phyloP scores from a whole-genome alignment of 2,329 filamentous ascomycete genomes.

The Cytospora piceicola region DNA sequence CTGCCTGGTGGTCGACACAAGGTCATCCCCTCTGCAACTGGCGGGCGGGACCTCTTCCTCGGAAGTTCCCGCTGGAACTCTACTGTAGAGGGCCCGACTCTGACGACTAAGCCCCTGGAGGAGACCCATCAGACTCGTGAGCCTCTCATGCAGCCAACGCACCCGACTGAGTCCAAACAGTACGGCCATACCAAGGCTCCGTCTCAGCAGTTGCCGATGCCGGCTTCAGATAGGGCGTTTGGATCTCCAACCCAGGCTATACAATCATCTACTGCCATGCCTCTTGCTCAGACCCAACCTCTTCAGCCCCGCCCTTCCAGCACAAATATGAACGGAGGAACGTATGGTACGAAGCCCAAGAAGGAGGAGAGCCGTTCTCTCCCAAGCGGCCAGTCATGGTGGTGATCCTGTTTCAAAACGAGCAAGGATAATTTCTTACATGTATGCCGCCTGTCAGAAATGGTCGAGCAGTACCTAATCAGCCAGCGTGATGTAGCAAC shows the following conservation, averaged over 20 bases:
- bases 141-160: not conserved
- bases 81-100: not conserved
- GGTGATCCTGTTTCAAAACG: not conserved
- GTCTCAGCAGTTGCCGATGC: not conserved
- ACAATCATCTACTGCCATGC: too few relatives aligned
- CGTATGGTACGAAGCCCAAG: not conserved
- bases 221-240: too few relatives aligned
- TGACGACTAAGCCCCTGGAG: not conserved
- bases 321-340: not conserved
- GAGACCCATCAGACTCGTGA: not conserved
- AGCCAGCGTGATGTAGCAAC: too few relatives aligned
- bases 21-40: not conserved
- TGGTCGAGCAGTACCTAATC: too few relatives aligned
- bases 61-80: not conserved
- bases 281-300: not conserved
- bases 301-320: not conserved
- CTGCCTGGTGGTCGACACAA: not conserved
- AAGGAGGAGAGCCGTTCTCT: not conserved
- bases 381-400: constrained; percentile 17
- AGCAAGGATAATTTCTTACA: not conserved
- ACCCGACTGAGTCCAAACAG: not conserved
- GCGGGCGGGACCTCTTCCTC: not conserved
- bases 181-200: not conserved
- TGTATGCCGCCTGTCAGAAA: too few relatives aligned
- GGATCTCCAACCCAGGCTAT: too few relatives aligned